Evolutionary conservation across 371 early-diverging fungal species (phyloP).

Genomic region (Actinomucor elegans): DNA sequence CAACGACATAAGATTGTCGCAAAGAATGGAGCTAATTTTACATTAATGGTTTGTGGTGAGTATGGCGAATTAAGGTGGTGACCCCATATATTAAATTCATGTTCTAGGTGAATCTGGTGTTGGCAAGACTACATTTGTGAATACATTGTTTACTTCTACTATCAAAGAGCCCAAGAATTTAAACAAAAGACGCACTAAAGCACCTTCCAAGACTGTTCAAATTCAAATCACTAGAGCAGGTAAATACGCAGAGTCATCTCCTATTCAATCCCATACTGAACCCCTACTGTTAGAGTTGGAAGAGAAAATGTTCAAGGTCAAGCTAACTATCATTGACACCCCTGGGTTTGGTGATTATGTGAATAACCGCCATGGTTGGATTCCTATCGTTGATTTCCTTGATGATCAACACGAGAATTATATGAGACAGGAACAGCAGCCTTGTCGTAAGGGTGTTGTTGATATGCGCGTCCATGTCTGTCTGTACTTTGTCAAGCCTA

Average conservation of each 20-base stretch:
- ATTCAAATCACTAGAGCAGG: slow-evolving; percentile 94
- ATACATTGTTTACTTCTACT: slow-evolving; percentile 84
- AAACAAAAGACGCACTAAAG: slow-evolving; percentile 76
- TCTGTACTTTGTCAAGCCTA: slow-evolving; percentile 87
- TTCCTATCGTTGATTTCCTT: slow-evolving; percentile 94
- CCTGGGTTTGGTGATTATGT: slow-evolving; percentile 93
- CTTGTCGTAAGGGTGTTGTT: slow-evolving; percentile 75
- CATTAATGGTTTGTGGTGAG: slow-evolving; percentile 97
- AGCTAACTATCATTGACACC: slow-evolving; percentile 88
- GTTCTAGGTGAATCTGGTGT: slow-evolving; percentile 61
- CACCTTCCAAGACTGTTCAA: slow-evolving; percentile 88
- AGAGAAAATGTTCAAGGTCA: slow-evolving; percentile 78
- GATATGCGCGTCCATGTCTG: slow-evolving; percentile 93
- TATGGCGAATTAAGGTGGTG: no score
- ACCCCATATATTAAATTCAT: no score
- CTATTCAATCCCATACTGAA: not conserved
- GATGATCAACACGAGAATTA: slow-evolving; percentile 94
- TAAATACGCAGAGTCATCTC: slow-evolving; percentile 29
- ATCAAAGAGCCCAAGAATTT: slow-evolving; percentile 88
- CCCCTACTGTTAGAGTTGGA: slow-evolving; percentile 28
- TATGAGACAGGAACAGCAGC: slow-evolving; percentile 82
- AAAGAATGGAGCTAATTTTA: slow-evolving; percentile 92
- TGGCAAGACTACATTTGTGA: slow-evolving; percentile 91
- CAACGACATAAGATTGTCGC: slow-evolving; percentile 96
- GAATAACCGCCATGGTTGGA: slow-evolving; percentile 91